Base-by-base conservation (phyloP, 441 rosid species). In the Adansonia rubrostipa region DNA sequence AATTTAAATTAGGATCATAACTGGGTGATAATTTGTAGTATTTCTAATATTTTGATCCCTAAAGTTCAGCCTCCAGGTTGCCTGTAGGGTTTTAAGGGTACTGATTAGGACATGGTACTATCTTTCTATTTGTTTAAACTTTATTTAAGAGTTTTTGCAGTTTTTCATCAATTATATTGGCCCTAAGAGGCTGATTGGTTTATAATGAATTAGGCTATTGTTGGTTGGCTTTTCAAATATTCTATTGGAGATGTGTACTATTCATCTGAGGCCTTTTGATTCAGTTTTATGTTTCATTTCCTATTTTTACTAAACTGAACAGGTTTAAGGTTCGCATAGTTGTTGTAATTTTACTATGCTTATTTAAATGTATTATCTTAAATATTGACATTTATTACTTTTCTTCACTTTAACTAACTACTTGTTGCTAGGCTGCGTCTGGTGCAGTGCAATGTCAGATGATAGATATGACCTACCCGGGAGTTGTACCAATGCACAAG, bases 361-460 rank as follows among this genome's bases (percentile, higher is more conserved):
- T 69, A 44, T 22, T 9, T 4, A 6, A 9, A 20, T 63, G 15
- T 19, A 48, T 44, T 53, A 14, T 66, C 51, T 63, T 42, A 45
- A 48, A 53, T 28, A 20, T 36, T 72, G 64, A 10, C 13, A 14
- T 64, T 64, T 13, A 48, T 50, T 7, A 51, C 3, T 50, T 68
- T 71, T 40, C 62, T 53, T 53, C 24, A 22, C 60, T 45, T 62
- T n/a, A 61, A 65, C 45, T 36, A 54, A 66, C 71, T 40, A 48
- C 71, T 76, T 78, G 11, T 79, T 62, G 68, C 60, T 78, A 96
- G 98, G 98, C 95, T 86, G 98, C 99, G 77, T 94, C 99, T 3
- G 98, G 99, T 78, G 98, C 98, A 73, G 98, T 97, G 74, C 99
- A 94, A 78, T 97, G 99, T 81, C 99, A 97, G 83, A 87, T 97